Evolutionary conservation across 495 filamentous ascomycete species (phyloP).

Genomic region (Daldinia childiae): DNA sequence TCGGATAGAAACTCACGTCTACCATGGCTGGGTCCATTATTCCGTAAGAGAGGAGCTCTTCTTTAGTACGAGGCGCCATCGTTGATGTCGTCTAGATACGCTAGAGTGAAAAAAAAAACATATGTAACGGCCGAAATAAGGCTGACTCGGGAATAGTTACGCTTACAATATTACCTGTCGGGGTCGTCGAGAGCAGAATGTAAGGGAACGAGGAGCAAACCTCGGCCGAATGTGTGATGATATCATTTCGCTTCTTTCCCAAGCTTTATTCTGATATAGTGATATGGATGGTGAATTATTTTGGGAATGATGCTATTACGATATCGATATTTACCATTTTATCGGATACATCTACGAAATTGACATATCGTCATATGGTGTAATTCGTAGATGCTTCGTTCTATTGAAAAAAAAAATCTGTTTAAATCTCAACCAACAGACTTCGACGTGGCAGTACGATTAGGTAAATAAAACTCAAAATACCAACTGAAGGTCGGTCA

Average conservation of each 20-base stretch:
- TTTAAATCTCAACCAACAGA: not conserved
- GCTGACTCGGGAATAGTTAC: not conserved
- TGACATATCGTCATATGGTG: not conserved
- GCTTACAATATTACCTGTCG: not conserved
- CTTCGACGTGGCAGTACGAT: not conserved
- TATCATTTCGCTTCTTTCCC: not conserved
- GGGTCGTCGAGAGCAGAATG: not conserved
- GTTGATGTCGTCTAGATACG: not conserved
- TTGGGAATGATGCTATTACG: not conserved
- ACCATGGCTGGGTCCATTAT: slow-evolving; percentile 50
- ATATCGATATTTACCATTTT: not conserved
- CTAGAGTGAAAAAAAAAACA: not conserved
- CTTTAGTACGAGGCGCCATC: slow-evolving; percentile 38
- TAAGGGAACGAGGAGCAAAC: not conserved
- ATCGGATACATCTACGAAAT: not conserved
- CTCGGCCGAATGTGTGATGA: not conserved
- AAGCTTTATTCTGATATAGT: not conserved
- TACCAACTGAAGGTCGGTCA: not conserved
- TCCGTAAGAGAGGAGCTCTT: slow-evolving; percentile 48
- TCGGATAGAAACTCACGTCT: slow-evolving; percentile 39
- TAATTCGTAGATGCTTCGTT: not conserved
- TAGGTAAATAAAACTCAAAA: not conserved
- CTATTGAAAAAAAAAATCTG: not conserved
- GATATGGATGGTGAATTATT: not conserved
- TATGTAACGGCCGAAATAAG: not conserved